A percentile compares a stretch with the other conserved stretches of the same genome.
Conservation (phyloP, 2,329 filamentous ascomycete species). For the Calcarisporium arbuscula region DNA sequence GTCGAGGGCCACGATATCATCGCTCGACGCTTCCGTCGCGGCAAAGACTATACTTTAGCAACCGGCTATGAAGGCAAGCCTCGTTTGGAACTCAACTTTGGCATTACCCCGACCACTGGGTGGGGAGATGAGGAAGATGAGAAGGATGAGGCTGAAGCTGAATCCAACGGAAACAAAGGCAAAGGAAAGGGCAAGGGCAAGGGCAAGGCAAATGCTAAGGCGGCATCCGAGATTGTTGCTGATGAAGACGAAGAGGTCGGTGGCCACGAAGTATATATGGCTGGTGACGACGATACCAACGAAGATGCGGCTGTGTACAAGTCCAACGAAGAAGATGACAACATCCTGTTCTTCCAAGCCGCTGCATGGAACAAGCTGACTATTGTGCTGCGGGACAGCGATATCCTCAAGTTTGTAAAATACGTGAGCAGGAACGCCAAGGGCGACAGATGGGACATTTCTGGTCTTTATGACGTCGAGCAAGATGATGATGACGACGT, state of each 20-base stretch:
- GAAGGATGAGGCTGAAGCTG: conserved; percentile 33
- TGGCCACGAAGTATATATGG: conserved; percentile 90
- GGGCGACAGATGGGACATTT: conserved; percentile 90
- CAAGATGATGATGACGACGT: conserved; percentile 42
- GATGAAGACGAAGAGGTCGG: conserved; percentile 53
- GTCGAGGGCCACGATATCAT: conserved; percentile 70
- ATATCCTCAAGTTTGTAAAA: conserved; percentile 88
- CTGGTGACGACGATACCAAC: conserved; percentile 65
- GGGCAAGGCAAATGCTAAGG: conserved; percentile 22
- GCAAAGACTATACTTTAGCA: conserved; percentile 87
- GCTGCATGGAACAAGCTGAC: conserved; percentile 84
- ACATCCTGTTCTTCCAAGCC: conserved; percentile 58
- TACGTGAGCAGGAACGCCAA: conserved; percentile 79
- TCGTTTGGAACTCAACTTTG: conserved; percentile 79
- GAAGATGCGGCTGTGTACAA: conserved; percentile 86
- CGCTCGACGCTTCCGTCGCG: conserved; percentile 80
- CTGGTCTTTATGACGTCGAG: conserved; percentile 68
- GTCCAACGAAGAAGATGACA: conserved; percentile 67
- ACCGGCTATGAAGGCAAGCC: conserved; percentile 74
- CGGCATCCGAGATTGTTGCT: conserved; percentile 20
- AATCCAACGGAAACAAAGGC: conserved; percentile 24
- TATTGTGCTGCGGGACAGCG: conserved; percentile 81
- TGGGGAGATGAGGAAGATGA: conserved; percentile 68
- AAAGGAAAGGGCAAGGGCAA: conserved; percentile 24
- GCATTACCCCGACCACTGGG: conserved; percentile 75